Conservation (phyloP, 2,329 filamentous ascomycete genomes). For the Alternaria sp. region DNA sequence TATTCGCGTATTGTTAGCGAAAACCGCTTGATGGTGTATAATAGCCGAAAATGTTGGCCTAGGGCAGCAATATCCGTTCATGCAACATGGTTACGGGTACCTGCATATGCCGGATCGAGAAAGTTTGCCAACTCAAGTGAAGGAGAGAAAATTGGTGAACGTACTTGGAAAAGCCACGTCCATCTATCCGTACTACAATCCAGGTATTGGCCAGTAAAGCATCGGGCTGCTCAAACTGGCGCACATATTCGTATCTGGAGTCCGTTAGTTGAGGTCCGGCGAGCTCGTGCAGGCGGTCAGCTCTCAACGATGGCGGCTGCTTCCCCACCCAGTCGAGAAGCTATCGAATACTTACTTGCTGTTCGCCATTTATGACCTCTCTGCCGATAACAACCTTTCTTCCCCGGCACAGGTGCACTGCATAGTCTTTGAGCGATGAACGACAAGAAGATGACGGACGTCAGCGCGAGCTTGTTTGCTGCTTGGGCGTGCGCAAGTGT, state of each 20-base stretch:
- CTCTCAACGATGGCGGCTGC: slow-evolving; percentile 4
- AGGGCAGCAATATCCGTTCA: slow-evolving; percentile 12
- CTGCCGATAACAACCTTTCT: not conserved
- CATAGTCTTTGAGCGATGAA: slow-evolving; percentile 24
- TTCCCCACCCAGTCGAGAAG: slow-evolving; percentile 15
- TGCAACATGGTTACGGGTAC: slow-evolving; percentile 25
- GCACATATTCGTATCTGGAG: slow-evolving; percentile 90
- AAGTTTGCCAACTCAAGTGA: slow-evolving; percentile 7
- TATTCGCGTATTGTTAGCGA: slow-evolving; percentile 48
- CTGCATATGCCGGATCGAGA: slow-evolving; percentile 24
- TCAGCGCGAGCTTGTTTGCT: slow-evolving; percentile 11
- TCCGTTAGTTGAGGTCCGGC: slow-evolving; percentile 23
- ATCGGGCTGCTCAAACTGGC: slow-evolving; percentile 84
- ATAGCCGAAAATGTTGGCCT: slow-evolving; percentile 13
- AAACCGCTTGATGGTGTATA: not conserved
- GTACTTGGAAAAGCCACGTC: slow-evolving; percentile 92
- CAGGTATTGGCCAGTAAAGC: slow-evolving; percentile 87
- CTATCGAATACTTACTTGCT: slow-evolving; percentile 28
- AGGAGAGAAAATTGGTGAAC: slow-evolving; percentile 16
- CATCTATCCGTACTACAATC: slow-evolving; percentile 94
- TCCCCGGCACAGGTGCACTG: slow-evolving; percentile 13
- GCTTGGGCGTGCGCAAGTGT: slow-evolving; percentile 20
- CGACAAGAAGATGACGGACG: slow-evolving; percentile 9
- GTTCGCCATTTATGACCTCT: slow-evolving; percentile 32
- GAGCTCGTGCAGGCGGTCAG: slow-evolving; percentile 9